phyloP scores from a whole-genome alignment of 371 early-diverging fungal genomes.

The Smittium culicis region DNA sequence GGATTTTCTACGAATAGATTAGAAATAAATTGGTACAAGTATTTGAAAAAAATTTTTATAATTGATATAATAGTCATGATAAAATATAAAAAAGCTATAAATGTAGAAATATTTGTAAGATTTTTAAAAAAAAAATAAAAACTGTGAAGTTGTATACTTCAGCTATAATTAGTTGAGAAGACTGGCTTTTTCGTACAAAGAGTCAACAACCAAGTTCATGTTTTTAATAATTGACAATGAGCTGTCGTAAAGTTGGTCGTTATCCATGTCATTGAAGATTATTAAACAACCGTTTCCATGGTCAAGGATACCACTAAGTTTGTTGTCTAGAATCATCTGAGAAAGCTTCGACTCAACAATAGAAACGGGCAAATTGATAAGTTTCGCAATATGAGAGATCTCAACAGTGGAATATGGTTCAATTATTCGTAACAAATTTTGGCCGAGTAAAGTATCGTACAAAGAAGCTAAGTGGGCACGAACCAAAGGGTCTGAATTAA shows the following conservation, averaged over 20 bases:
- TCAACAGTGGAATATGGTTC: constrained; percentile 97
- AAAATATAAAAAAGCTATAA: constrained; percentile 3
- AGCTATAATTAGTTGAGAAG: constrained; percentile 14
- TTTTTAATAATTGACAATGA: constrained; percentile 91
- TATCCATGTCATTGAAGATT: constrained; percentile 78
- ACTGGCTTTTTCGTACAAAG: constrained; percentile 75
- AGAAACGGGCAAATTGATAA: constrained; percentile 75
- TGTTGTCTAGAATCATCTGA: constrained; percentile 97
- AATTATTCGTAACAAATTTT: constrained; percentile 92
- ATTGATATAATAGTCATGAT: neutral
- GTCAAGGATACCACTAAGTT: constrained; percentile 89
- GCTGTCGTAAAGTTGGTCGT: constrained; percentile 81
- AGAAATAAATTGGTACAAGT: too few relatives aligned
- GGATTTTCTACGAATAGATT: too few relatives aligned
- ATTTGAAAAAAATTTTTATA: neutral
- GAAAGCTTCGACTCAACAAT: constrained; percentile 92
- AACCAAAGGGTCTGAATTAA: constrained; percentile 83
- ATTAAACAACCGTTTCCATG: constrained; percentile 91
- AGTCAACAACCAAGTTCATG: constrained; percentile 86
- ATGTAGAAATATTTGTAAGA: neutral
- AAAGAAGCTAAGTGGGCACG: constrained; percentile 75
- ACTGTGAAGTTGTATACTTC: neutral
- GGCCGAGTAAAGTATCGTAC: constrained; percentile 93
- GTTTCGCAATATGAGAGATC: constrained; percentile 83
- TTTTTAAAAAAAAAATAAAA: neutral